Conservation (phyloP, 208 protist species). For the Trypanosoma lewisi region DNA sequence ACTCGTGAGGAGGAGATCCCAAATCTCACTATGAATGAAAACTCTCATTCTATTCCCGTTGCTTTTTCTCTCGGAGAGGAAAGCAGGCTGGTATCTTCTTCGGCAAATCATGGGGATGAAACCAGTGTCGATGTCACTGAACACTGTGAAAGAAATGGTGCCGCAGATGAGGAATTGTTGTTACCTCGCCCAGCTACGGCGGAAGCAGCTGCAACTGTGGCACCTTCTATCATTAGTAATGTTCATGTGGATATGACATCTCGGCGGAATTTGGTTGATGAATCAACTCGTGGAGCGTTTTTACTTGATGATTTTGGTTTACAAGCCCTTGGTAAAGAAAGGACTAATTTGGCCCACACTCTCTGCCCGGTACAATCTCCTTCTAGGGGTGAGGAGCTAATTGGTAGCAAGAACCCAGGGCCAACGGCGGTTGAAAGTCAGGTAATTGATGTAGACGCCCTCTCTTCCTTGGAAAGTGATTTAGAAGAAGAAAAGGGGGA, state of each 20-base stretch:
- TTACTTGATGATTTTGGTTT: constrained; percentile 25
- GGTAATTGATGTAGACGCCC: constrained; percentile 34
- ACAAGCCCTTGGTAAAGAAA: background rate
- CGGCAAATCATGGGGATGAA: background rate
- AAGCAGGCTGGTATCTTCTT: background rate
- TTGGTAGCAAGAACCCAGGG: background rate
- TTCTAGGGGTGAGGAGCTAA: background rate
- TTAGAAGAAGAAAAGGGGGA: background rate
- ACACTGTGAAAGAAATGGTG: background rate
- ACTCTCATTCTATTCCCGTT: background rate
- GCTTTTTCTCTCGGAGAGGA: background rate
- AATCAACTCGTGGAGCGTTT: background rate
- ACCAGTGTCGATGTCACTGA: background rate
- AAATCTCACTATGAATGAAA: background rate
- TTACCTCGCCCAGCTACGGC: background rate
- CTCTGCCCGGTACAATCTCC: too few species aligned
- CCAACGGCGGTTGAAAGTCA: constrained; percentile 7
- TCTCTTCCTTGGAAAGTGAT: constrained; percentile 16
- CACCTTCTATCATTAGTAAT: background rate
- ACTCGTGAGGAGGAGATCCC: background rate
- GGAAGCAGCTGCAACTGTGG: too few species aligned
- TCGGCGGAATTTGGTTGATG: background rate
- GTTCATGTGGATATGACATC: background rate
- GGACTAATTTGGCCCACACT: background rate
- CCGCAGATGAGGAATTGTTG: background rate